Conservation (phyloP, 2,329 filamentous ascomycete genomes). For the Aspergillus quadrilineatus region DNA sequence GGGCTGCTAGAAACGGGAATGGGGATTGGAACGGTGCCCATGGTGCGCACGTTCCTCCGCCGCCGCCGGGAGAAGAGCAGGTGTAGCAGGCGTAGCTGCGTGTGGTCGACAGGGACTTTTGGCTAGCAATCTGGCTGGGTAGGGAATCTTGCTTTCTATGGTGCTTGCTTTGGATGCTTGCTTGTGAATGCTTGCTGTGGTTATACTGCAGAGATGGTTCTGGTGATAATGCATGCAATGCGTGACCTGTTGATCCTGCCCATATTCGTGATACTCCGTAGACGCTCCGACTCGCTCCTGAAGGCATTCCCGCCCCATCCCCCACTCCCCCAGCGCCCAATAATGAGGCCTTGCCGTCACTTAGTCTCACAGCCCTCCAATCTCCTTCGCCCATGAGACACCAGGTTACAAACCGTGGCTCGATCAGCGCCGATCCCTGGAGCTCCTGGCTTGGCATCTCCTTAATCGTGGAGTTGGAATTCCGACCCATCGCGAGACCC, state of each 20-base stretch:
- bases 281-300: background rate
- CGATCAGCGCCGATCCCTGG: background rate
- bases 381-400: background rate
- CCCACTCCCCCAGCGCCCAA: background rate
- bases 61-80: background rate
- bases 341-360: background rate
- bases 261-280: background rate
- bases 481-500: too few relatives aligned
- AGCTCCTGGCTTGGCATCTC: background rate
- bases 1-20: background rate
- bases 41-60: background rate
- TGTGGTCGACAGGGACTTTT: too few relatives aligned
- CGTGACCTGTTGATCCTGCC: too few relatives aligned
- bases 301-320: background rate
- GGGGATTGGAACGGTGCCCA: background rate
- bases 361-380: background rate
- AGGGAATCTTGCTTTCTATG: too few relatives aligned
- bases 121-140: too few relatives aligned
- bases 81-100: background rate
- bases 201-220: conserved; percentile 15
- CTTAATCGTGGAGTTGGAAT: background rate
- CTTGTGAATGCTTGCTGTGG: too few relatives aligned
- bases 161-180: too few relatives aligned
- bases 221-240: background rate
- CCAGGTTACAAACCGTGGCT: background rate